A percentile compares a stretch with the other conserved stretches of the same genome.
phyloP scores from a whole-genome alignment of 176 grass and related monocot species.

The Oryza coarctata region DNA sequence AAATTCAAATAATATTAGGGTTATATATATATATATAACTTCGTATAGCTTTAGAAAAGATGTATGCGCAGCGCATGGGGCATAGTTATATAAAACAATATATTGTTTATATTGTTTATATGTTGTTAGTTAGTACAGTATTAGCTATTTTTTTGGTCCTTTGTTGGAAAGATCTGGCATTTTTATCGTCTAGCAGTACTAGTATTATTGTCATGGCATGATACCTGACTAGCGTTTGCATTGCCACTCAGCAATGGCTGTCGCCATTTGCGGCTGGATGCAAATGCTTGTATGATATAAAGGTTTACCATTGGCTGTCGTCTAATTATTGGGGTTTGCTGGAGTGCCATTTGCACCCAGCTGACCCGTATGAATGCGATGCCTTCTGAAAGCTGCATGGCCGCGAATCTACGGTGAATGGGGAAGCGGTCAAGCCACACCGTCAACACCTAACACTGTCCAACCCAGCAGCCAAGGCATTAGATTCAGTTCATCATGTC shows the following conservation, averaged over 20 bases:
- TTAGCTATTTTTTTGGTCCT: background rate
- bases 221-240: background rate
- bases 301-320: no score
- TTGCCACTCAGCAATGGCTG: background rate
- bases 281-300: background rate
- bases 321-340: background rate
- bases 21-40: no score
- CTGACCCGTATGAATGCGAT: background rate
- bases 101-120: conserved; percentile 20
- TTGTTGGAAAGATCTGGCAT: background rate
- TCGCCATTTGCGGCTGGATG: background rate
- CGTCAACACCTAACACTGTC: conserved; percentile 9
- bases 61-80: no score
- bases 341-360: background rate
- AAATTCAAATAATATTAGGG: no score
- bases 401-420: background rate
- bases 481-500: background rate
- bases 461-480: background rate
- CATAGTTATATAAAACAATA: no score
- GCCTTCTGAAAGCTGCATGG: background rate
- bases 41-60: no score
- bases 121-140: background rate
- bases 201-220: no score
- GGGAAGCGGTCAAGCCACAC: background rate
- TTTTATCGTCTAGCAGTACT: background rate